Evolutionary conservation across 1,284 basidiomycete species (phyloP).

Genomic region (Apiotrichum veenhuisii): DNA sequence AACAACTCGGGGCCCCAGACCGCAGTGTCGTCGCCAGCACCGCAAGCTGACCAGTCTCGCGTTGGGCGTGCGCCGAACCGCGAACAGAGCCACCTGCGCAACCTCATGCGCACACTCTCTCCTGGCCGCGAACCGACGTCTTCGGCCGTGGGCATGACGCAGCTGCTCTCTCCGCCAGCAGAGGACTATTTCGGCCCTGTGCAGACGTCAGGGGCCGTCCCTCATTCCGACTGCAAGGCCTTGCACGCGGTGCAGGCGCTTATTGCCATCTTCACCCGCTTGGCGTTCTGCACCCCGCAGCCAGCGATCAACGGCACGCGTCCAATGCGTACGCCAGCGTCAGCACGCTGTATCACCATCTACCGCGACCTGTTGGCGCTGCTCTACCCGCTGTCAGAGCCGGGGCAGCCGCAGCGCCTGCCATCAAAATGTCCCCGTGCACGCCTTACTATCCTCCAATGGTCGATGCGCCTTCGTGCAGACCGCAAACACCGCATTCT

Average conservation of each 20-base stretch:
- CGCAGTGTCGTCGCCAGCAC: not conserved
- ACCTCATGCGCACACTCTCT: conserved; percentile 36
- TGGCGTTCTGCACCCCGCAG: conserved; percentile 46
- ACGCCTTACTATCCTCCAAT: conserved; percentile 73
- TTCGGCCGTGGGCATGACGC: not conserved
- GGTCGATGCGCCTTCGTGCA: conserved; percentile 81
- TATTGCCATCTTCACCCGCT: conserved; percentile 52
- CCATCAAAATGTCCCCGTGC: conserved; percentile 58
- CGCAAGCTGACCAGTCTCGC: not conserved
- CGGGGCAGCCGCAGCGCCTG: conserved; percentile 24
- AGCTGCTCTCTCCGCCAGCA: conserved; percentile 3
- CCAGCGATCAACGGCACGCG: conserved; percentile 35
- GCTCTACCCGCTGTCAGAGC: conserved; percentile 38
- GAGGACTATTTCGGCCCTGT: conserved; percentile 8
- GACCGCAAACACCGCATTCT: conserved; percentile 88
- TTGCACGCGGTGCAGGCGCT: conserved; percentile 48
- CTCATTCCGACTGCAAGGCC: conserved; percentile 43
- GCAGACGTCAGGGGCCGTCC: not conserved
- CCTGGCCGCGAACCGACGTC: conserved; percentile 13
- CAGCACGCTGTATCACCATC: conserved; percentile 50
- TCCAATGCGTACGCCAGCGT: conserved; percentile 46
- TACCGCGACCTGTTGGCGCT: conserved; percentile 52
- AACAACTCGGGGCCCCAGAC: not conserved
- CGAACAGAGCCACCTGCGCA: conserved; percentile 25
- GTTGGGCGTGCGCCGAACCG: conserved; percentile 10